These are phyloP conservation scores for Scheffersomyces ergatensis DNA, from an alignment of 805 yeast genomes.

Conservation along the genomic window DNA sequence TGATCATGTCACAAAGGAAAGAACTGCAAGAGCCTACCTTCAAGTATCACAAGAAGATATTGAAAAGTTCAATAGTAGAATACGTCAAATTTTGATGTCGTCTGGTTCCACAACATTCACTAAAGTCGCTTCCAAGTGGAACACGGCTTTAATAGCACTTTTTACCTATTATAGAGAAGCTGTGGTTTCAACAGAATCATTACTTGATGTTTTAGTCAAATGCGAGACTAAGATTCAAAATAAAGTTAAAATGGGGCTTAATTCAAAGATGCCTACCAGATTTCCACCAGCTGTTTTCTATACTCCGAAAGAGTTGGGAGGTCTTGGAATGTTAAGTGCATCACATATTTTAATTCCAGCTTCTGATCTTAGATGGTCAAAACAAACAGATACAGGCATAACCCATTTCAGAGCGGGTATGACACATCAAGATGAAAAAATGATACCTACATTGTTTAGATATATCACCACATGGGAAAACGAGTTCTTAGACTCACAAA, in stretches of 20 bases:
- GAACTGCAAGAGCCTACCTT: constrained; percentile 84
- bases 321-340: constrained; percentile 96
- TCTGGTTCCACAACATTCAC: constrained; percentile 95
- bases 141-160: constrained; percentile 80
- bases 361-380: constrained; percentile 86
- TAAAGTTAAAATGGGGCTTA: constrained; percentile 88
- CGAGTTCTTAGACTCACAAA: constrained; percentile 87
- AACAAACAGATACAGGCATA: constrained; percentile 90
- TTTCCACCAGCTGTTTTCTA: constrained; percentile 99
- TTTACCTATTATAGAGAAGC: constrained; percentile 95
- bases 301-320: constrained; percentile 96
- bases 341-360: constrained; percentile 94
- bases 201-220: constrained; percentile 80
- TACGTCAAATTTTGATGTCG: constrained; percentile 88
- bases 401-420: constrained; percentile 94
- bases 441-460: constrained; percentile 91
- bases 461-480: constrained; percentile 96
- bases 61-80: constrained; percentile 74
- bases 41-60: constrained; percentile 82
- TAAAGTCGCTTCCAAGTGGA: constrained; percentile 94
- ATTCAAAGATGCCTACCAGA: constrained; percentile 97
- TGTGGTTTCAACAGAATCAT: constrained; percentile 72
- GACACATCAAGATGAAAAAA: constrained; percentile 73
- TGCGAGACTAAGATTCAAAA: constrained; percentile 93
- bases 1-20: constrained; percentile 67